Conservation (phyloP, 768 basidiomycete genomes). For the Tulasnella sp. region DNA sequence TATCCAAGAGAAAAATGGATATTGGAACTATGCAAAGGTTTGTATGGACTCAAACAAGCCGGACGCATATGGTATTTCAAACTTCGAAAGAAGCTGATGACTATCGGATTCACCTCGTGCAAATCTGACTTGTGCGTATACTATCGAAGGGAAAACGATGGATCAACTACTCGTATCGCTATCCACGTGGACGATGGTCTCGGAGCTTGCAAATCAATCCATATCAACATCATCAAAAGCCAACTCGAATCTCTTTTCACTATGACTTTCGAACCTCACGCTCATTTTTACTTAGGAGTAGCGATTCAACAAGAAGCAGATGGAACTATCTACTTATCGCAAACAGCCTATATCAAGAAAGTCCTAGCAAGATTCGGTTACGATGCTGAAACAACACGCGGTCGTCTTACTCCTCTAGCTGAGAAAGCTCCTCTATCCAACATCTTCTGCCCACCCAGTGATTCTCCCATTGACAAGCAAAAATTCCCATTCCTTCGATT, state of each 20-base stretch:
- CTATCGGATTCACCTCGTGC: conserved; percentile 14
- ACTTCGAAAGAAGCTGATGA: background rate
- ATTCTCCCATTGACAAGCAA: no score
- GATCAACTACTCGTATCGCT: conserved; percentile 25
- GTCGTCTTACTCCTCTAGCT: no score
- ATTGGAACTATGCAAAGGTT: conserved; percentile 12
- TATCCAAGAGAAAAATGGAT: background rate
- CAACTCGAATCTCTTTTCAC: no score
- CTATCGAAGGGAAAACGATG: conserved; percentile 21
- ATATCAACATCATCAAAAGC: background rate
- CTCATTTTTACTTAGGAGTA: no score
- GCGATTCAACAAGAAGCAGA: no score
- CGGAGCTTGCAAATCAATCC: background rate
- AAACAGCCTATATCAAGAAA: background rate
- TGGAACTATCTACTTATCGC: background rate
- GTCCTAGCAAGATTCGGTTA: background rate
- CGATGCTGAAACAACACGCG: no score
- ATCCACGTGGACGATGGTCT: conserved; percentile 18
- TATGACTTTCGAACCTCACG: no score
- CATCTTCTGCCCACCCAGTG: no score
- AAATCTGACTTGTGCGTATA: conserved; percentile 13
- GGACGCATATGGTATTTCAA: conserved; percentile 18
- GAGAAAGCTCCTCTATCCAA: no score
- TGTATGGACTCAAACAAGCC: conserved; percentile 25
- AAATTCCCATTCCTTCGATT: no score